Conservation (phyloP, 2,329 filamentous ascomycete species). For the Aspergillus ochraceoroseus region DNA sequence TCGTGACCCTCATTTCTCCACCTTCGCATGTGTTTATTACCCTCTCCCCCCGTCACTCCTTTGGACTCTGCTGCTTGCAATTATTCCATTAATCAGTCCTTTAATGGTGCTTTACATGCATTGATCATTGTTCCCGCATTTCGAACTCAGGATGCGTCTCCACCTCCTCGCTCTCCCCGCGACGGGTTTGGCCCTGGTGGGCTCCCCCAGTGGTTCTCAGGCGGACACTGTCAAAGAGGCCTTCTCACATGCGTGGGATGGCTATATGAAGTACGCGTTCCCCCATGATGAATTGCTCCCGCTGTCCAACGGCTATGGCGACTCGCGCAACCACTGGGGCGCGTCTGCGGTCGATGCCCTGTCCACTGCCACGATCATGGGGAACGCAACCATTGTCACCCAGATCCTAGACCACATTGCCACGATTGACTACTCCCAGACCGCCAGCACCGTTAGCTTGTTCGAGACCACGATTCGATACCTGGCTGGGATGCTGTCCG, state of each 20-base stretch:
- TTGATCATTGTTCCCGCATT: no score
- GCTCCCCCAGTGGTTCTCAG: conserved; percentile 27
- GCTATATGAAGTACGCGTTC: conserved; percentile 69
- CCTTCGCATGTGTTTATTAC: no score
- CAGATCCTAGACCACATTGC: conserved; percentile 67
- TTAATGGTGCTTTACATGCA: no score
- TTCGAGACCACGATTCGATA: conserved; percentile 93
- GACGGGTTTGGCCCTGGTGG: not conserved
- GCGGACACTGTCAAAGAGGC: conserved; percentile 61
- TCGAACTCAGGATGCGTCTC: not conserved
- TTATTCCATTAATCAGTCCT: no score
- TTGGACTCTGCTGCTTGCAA: no score
- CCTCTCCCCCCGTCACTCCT: no score
- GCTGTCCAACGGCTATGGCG: conserved; percentile 57
- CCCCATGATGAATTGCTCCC: conserved; percentile 72
- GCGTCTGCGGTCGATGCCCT: conserved; percentile 77
- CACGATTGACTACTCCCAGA: conserved; percentile 64
- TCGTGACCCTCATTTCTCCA: no score
- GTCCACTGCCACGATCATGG: conserved; percentile 74
- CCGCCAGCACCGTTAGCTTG: conserved; percentile 60
- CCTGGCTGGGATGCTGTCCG: conserved; percentile 72
- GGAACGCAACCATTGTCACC: conserved; percentile 60
- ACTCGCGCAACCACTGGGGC: conserved; percentile 79
- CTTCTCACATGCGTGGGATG: conserved; percentile 67
- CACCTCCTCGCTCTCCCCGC: no score